Evolutionary conservation across 2,329 filamentous ascomycete genomes (phyloP).

Genomic region (Gnomoniopsis sp.): DNA sequence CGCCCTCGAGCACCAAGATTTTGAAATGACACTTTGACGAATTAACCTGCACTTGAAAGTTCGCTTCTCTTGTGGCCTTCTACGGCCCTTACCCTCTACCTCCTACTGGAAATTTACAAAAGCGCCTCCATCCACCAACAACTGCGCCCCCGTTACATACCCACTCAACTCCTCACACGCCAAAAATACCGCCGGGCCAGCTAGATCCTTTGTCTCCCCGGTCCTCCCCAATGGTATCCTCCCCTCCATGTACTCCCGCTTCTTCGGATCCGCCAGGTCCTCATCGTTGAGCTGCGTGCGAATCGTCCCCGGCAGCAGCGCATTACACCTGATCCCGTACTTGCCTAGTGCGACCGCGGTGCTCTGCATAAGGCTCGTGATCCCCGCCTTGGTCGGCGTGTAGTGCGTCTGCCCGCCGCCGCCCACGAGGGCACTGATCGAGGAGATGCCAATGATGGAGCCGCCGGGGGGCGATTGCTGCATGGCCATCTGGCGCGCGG

Average conservation of each 20-base stretch:
- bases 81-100: background rate
- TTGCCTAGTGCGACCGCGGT: slow-evolving; percentile 74
- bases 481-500: slow-evolving; percentile 75
- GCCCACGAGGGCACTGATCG: slow-evolving; percentile 72
- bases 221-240: slow-evolving; percentile 75
- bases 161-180: slow-evolving; percentile 74
- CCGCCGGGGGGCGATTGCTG: slow-evolving; percentile 63
- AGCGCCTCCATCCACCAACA: slow-evolving; percentile 78
- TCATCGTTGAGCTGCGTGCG: slow-evolving; percentile 80
- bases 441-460: slow-evolving; percentile 74
- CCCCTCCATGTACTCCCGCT: slow-evolving; percentile 75
- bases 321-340: slow-evolving; percentile 77
- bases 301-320: slow-evolving; percentile 78
- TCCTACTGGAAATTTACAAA: background rate
- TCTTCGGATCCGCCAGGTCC: slow-evolving; percentile 70
- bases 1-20: too few species aligned
- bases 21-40: too few species aligned
- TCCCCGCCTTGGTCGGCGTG: slow-evolving; percentile 83
- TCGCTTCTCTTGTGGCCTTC: background rate
- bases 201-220: slow-evolving; percentile 71
- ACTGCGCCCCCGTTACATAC: slow-evolving; percentile 78
- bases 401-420: slow-evolving; percentile 80
- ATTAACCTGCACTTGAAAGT: too few species aligned
- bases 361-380: slow-evolving; percentile 79
- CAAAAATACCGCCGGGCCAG: slow-evolving; percentile 81